Evolutionary conservation across 768 basidiomycete species (phyloP).

Genomic region (Boletus coccyginus): DNA sequence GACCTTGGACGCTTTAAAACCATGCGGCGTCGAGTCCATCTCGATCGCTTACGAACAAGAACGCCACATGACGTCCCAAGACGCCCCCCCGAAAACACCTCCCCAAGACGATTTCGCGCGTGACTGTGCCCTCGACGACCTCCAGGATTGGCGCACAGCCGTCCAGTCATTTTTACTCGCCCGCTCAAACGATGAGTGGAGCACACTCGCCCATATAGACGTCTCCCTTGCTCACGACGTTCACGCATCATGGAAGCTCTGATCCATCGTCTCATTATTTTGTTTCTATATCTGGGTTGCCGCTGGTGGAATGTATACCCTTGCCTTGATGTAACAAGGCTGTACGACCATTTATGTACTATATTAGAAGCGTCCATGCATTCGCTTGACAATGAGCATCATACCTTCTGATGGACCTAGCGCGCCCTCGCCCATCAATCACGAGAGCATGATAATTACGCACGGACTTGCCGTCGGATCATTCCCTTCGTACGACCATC

Average conservation of each 20-base stretch:
- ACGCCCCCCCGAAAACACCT: background rate
- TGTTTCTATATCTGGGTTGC: background rate
- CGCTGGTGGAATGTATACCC: background rate
- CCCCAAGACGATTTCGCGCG: slow-evolving; percentile 24
- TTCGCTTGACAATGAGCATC: no score
- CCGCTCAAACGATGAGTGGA: slow-evolving; percentile 18
- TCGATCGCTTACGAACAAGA: slow-evolving; percentile 20
- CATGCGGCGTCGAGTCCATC: slow-evolving; percentile 21
- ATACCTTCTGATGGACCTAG: no score
- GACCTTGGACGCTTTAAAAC: slow-evolving; percentile 17
- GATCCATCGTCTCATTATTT: background rate
- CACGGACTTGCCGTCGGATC: no score
- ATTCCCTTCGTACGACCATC: no score
- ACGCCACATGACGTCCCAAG: background rate
- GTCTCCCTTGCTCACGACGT: slow-evolving; percentile 18
- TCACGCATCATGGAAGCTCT: slow-evolving; percentile 23
- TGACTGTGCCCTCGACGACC: slow-evolving; percentile 32
- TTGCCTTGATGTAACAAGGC: background rate
- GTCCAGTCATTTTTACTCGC: slow-evolving; percentile 18
- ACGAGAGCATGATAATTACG: no score
- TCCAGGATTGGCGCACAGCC: slow-evolving; percentile 25
- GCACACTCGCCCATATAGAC: slow-evolving; percentile 12
- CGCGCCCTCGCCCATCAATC: no score
- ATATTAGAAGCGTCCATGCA: background rate
- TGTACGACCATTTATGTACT: background rate